These are phyloP conservation scores for Nannochloropsis oceanica DNA, from an alignment of 108 stramenopile genomes.

Conservation along the genomic window DNA sequence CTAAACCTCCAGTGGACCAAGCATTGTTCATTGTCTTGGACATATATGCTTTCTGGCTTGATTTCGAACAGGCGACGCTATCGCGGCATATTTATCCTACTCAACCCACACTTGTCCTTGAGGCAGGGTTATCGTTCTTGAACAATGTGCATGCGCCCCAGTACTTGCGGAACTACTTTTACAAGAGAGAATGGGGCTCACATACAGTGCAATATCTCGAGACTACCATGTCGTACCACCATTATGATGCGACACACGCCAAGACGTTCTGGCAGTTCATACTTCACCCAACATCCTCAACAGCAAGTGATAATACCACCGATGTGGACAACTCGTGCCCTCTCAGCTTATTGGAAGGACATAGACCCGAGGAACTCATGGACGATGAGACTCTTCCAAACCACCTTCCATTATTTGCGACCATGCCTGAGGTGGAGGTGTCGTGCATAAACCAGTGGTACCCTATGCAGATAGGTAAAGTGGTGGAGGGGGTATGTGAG, in stretches of 20 bases:
- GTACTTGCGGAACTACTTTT: not conserved
- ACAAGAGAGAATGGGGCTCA: not conserved
- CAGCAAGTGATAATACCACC: not conserved
- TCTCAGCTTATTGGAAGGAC: not conserved
- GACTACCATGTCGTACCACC: not conserved
- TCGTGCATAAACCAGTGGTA: not conserved
- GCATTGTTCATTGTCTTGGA: not conserved
- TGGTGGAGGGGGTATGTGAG: not conserved
- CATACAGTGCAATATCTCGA: not conserved
- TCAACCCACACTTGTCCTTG: not conserved
- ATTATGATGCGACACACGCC: not conserved
- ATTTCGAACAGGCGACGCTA: not conserved
- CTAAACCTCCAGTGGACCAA: not conserved
- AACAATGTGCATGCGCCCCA: not conserved
- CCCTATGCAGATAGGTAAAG: not conserved
- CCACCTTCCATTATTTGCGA: not conserved
- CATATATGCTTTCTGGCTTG: not conserved
- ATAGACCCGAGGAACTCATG: not conserved
- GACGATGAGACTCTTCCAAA: not conserved
- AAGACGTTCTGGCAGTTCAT: not conserved
- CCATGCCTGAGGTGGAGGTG: not conserved
- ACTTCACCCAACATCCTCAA: not conserved
- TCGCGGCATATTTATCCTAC: not conserved
- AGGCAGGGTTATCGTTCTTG: not conserved
- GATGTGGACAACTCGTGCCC: not conserved